Percentiles rank a stretch among this genome's conserved stretches.
phyloP scores from a whole-genome alignment of 805 yeast species.

The Starmera caribaea region DNA sequence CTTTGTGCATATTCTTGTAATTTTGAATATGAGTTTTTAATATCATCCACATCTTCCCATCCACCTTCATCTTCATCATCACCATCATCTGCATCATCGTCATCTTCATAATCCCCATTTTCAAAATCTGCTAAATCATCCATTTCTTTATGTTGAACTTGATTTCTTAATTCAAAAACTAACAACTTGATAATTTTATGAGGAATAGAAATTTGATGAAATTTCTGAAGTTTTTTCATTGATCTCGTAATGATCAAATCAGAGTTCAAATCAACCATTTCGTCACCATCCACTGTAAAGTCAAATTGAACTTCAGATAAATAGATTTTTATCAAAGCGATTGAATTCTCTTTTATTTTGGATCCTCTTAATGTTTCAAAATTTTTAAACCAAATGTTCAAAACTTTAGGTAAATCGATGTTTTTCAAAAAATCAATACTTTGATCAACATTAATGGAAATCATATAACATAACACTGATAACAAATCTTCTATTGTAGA shows the following conservation, averaged over 20 bases:
- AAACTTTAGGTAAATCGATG: slow-evolving; percentile 35
- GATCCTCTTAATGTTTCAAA: slow-evolving; percentile 79
- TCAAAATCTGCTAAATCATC: slow-evolving; percentile 11
- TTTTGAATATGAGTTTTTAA: slow-evolving; percentile 56
- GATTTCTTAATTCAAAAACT: slow-evolving; percentile 58
- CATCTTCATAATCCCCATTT: slow-evolving; percentile 18
- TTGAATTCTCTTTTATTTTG: slow-evolving; percentile 52
- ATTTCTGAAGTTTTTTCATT: slow-evolving; percentile 54
- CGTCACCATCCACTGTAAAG: slow-evolving; percentile 68
- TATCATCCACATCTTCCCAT: slow-evolving; percentile 73
- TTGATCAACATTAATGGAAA: slow-evolving; percentile 49
- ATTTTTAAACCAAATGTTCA: slow-evolving; percentile 76
- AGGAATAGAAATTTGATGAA: slow-evolving; percentile 57
- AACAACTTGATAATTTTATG: slow-evolving; percentile 66
- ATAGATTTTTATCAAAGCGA: slow-evolving; percentile 63
- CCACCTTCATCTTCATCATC: slow-evolving; percentile 25
- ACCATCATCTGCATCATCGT: slow-evolving; percentile 5
- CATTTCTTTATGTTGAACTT: slow-evolving; percentile 41
- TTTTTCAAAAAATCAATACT: slow-evolving; percentile 51
- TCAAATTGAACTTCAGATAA: slow-evolving; percentile 46
- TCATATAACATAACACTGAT: slow-evolving; percentile 65
- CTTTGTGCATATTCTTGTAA: slow-evolving; percentile 45
- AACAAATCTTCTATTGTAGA: slow-evolving; percentile 71
- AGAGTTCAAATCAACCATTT: slow-evolving; percentile 43
- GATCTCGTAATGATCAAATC: slow-evolving; percentile 80